phyloP scores from a whole-genome alignment of 2,329 filamentous ascomycete species.

The Mycogone perniciosa region DNA sequence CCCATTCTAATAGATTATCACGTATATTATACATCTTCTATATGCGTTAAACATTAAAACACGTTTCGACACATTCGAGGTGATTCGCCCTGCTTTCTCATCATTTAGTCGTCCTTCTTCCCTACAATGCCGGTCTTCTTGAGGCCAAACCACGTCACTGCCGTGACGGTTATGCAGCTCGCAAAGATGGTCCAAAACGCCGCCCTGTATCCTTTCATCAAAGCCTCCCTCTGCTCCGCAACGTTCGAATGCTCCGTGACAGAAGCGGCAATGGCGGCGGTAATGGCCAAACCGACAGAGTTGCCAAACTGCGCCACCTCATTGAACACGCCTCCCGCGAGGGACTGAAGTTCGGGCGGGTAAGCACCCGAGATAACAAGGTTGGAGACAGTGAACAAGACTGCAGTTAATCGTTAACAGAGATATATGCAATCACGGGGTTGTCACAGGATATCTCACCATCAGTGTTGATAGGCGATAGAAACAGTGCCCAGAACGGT shows the following conservation, averaged over 20 bases:
- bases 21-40: no score
- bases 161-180: conserved; percentile 30
- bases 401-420: conserved; percentile 15
- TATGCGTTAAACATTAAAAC: no score
- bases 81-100: no score
- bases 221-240: conserved; percentile 22
- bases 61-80: no score
- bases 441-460: conserved; percentile 19
- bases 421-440: background rate
- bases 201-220: conserved; percentile 46
- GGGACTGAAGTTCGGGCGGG: conserved; percentile 46
- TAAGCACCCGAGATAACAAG: conserved; percentile 51
- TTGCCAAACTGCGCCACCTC: conserved; percentile 52
- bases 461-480: conserved; percentile 39
- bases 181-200: conserved; percentile 49
- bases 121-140: conserved; percentile 43
- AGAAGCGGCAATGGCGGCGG: conserved; percentile 40
- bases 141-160: conserved; percentile 32
- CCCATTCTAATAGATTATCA: no score
- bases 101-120: conserved; percentile 33
- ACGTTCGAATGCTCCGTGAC: conserved; percentile 35
- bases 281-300: conserved; percentile 44
- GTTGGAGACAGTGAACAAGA: conserved; percentile 50
- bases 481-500: conserved; percentile 37
- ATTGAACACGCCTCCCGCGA: conserved; percentile 56